A percentile compares a stretch with the other conserved stretches of the same genome.
Evolutionary conservation across 2,329 filamentous ascomycete genomes (phyloP).

Genomic region (Grosmannia serpens): DNA sequence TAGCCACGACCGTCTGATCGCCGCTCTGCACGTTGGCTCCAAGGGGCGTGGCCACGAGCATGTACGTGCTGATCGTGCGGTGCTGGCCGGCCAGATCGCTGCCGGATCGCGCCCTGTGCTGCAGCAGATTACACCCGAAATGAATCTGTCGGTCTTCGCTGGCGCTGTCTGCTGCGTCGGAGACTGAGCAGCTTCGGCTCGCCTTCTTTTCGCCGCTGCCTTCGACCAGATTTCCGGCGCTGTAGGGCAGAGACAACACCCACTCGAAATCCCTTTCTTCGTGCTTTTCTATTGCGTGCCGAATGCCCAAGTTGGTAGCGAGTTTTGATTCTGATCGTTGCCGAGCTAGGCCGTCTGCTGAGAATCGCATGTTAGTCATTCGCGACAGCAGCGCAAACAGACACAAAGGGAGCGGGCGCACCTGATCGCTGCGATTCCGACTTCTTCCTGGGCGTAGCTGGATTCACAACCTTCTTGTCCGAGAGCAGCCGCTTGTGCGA

Average conservation of each 20-base stretch:
- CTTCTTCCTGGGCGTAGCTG: background rate
- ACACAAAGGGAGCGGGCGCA: background rate
- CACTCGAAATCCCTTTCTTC: conserved; percentile 39
- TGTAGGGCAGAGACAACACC: conserved; percentile 28
- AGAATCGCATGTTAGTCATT: background rate
- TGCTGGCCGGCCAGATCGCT: conserved; percentile 13
- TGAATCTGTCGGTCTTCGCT: conserved; percentile 20
- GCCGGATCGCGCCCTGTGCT: conserved; percentile 19
- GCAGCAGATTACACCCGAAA: conserved; percentile 43
- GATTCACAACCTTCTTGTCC: background rate
- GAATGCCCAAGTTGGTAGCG: background rate
- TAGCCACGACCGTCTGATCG: background rate
- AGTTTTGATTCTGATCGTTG: background rate
- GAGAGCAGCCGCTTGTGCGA: background rate
- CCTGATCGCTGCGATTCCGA: background rate
- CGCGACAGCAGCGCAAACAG: background rate
- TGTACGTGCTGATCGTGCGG: conserved; percentile 27
- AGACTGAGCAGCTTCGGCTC: conserved; percentile 5
- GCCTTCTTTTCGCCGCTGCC: background rate
- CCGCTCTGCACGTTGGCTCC: conserved; percentile 7
- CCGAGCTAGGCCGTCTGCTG: background rate
- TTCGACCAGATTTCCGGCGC: background rate
- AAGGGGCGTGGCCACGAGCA: conserved; percentile 36
- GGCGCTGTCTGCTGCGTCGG: conserved; percentile 3
- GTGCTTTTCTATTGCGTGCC: conserved; percentile 21